phyloP scores from a whole-genome alignment of 345 rosid species.

The Turritis glabra region DNA sequence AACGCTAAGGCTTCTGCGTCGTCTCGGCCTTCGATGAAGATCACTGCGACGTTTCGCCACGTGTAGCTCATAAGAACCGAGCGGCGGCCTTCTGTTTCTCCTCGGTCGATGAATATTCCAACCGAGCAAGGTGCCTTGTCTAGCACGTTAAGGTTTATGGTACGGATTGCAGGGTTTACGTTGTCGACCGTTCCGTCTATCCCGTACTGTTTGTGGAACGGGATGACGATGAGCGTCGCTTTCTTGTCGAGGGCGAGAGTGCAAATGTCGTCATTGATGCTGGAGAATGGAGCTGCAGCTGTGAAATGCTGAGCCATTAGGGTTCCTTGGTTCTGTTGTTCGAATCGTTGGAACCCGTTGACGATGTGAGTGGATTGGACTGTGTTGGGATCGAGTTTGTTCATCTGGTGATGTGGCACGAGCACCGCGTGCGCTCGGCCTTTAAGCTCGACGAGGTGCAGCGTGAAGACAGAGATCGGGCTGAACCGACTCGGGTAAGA shows the following conservation, averaged over 20 bases:
- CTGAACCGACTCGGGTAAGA: constrained; percentile 34
- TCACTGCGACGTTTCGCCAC: constrained; percentile 35
- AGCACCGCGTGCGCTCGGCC: constrained; percentile 41
- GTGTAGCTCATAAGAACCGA: constrained; percentile 16
- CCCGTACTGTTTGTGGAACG: constrained; percentile 52
- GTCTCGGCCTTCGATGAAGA: constrained; percentile 44
- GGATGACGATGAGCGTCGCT: constrained; percentile 50
- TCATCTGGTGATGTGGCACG: constrained; percentile 39
- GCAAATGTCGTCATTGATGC: constrained; percentile 61
- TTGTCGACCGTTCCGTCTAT: constrained; percentile 43
- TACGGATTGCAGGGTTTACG: constrained; percentile 31
- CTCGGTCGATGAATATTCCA: constrained; percentile 52
- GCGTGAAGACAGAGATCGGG: constrained; percentile 36
- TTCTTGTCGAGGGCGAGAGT: constrained; percentile 58
- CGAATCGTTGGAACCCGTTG: constrained; percentile 45
- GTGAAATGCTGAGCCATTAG: constrained; percentile 48
- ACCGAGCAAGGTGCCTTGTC: constrained; percentile 54
- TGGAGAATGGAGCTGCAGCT: constrained; percentile 53
- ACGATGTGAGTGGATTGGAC: constrained; percentile 40
- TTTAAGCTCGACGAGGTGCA: constrained; percentile 42
- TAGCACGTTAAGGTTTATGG: constrained; percentile 51
- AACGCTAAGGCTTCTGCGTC: constrained; percentile 40
- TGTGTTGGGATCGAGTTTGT: constrained; percentile 42
- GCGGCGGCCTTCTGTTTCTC: constrained; percentile 17
- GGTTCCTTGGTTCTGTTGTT: constrained; percentile 39